A percentile compares a stretch with the other conserved stretches of the same genome.
phyloP scores from a whole-genome alignment of 140 eudicot genomes.

The Senecio squalidus region DNA sequence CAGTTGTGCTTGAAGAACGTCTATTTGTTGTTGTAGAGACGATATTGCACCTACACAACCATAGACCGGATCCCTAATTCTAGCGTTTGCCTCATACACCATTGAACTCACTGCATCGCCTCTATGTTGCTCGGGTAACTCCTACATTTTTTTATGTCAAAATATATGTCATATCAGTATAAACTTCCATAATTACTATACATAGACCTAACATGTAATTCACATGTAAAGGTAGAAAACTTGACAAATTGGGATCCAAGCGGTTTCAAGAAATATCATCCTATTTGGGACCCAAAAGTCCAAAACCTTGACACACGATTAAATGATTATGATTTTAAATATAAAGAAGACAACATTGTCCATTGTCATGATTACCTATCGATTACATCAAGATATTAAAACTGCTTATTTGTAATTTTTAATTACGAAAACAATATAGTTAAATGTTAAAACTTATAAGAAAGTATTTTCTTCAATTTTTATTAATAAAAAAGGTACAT shows the following conservation, averaged over 20 bases:
- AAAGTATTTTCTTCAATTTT: slow-evolving; percentile 14
- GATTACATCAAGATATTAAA: slow-evolving; percentile 4
- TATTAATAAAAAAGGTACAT: slow-evolving; percentile 16
- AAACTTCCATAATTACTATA: background rate
- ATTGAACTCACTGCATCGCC: slow-evolving; percentile 80
- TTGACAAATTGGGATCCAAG: slow-evolving; percentile 8
- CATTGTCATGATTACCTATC: slow-evolving; percentile 36
- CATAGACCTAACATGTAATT: background rate
- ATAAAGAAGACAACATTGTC: slow-evolving; percentile 29
- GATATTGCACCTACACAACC: slow-evolving; percentile 86
- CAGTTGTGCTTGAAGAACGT: slow-evolving; percentile 56
- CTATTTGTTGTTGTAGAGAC: slow-evolving; percentile 67
- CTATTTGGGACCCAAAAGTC: slow-evolving; percentile 26
- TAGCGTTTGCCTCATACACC: slow-evolving; percentile 80
- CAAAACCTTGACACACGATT: slow-evolving; percentile 23
- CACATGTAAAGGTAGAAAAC: slow-evolving; percentile 10
- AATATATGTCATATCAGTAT: no score
- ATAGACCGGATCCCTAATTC: slow-evolving; percentile 75
- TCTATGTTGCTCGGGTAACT: slow-evolving; percentile 62
- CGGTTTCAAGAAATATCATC: slow-evolving; percentile 35
- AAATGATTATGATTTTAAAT: slow-evolving; percentile 9
- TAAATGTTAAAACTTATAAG: no score
- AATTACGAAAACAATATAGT: background rate
- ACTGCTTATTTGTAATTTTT: background rate
- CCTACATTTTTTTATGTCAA: slow-evolving; percentile 28